Evolutionary conservation across 306 rosid species (phyloP).

Genomic region (Ormosia emarginata): DNA sequence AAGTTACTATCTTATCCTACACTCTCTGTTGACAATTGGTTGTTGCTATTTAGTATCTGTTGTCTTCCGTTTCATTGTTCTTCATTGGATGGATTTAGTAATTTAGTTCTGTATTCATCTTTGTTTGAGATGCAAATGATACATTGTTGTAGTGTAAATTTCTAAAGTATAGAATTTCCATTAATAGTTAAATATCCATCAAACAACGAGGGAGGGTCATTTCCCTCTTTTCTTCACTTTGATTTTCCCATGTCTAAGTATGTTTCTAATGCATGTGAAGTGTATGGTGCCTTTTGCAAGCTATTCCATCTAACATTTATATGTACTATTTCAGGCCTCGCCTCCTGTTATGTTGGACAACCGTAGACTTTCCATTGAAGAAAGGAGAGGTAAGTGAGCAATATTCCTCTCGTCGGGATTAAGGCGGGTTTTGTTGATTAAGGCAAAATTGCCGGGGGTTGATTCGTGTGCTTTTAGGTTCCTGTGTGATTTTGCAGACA

Average conservation of each 20-base stretch:
- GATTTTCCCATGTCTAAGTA: neutral
- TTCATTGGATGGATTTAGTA: neutral
- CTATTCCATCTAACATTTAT: neutral
- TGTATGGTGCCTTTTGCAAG: neutral
- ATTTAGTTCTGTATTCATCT: neutral
- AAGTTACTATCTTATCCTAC: no score
- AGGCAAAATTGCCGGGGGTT: no score
- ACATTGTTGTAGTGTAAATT: neutral
- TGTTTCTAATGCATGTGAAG: neutral
- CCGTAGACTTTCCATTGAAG: constrained; percentile 61
- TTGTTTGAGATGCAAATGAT: neutral
- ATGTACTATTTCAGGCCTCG: constrained; percentile 50
- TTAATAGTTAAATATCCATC: neutral
- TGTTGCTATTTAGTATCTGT: neutral
- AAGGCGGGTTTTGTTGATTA: neutral
- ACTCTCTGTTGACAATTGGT: neutral
- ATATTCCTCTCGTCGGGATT: neutral
- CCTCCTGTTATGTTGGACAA: constrained; percentile 50
- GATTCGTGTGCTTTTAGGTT: no score
- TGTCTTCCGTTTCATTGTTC: neutral
- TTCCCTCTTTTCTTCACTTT: neutral
- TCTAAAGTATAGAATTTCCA: neutral
- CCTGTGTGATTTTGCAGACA: neutral
- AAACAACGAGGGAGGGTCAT: neutral
- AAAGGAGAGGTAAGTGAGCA: constrained; percentile 61